A percentile compares a stretch with the other conserved stretches of the same genome.
Evolutionary conservation across 768 basidiomycete species (phyloP).

Genomic region (Mycena galericulata): DNA sequence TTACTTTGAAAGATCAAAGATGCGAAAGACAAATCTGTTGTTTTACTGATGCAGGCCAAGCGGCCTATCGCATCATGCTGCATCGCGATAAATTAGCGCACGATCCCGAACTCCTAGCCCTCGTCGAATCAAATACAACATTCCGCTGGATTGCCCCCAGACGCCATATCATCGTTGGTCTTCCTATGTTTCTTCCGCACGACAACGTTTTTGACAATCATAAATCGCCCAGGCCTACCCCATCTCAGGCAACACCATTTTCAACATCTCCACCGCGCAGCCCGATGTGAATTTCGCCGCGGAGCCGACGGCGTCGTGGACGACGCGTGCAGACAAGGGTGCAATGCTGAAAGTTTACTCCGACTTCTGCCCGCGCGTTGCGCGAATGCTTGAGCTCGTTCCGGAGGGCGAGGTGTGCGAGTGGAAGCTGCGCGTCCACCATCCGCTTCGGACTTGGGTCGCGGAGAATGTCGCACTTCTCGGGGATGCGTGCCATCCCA

Average conservation of each 20-base stretch:
- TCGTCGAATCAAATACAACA: slow-evolving; percentile 44
- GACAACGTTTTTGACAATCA: neutral
- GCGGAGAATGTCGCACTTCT: slow-evolving; percentile 45
- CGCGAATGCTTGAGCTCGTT: slow-evolving; percentile 49
- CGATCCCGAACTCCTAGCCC: slow-evolving; percentile 48
- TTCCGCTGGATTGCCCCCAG: slow-evolving; percentile 53
- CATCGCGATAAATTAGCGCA: slow-evolving; percentile 42
- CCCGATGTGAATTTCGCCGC: slow-evolving; percentile 50
- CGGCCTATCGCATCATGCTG: slow-evolving; percentile 53
- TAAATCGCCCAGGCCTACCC: slow-evolving; percentile 45
- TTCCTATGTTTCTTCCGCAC: neutral
- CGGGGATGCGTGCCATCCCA: slow-evolving; percentile 52
- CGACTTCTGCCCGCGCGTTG: slow-evolving; percentile 50
- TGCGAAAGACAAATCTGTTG: no score
- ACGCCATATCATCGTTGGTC: slow-evolving; percentile 47
- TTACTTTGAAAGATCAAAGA: no score
- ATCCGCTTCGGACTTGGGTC: slow-evolving; percentile 53
- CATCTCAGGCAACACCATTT: slow-evolving; percentile 47
- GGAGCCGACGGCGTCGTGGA: slow-evolving; percentile 48
- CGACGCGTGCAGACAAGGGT: slow-evolving; percentile 46
- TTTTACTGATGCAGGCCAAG: slow-evolving; percentile 55
- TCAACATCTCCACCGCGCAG: slow-evolving; percentile 53
- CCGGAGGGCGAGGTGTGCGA: slow-evolving; percentile 51
- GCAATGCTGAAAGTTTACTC: slow-evolving; percentile 48
- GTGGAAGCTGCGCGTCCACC: slow-evolving; percentile 54